Base-by-base conservation (phyloP, 352 stramenopile species). In the Pythium phragmitis region DNA sequence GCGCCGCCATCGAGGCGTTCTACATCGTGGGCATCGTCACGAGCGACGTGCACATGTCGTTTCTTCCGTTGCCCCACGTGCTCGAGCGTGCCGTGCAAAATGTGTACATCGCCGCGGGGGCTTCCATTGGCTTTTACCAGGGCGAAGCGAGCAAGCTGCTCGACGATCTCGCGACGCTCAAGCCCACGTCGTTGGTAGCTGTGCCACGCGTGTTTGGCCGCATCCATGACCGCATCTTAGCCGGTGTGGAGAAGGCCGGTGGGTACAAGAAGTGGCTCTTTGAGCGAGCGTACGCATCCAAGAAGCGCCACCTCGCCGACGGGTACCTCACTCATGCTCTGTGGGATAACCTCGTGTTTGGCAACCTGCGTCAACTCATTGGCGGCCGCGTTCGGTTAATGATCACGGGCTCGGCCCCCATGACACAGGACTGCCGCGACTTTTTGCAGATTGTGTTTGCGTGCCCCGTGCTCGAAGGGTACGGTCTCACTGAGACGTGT, bases 281-380 rank as follows among this genome's bases (percentile, higher is more conserved):
- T 54, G 70, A 80, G 54, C 55, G 56, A 17, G 75, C 65, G 5
- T 70, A 77, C 57, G 62, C 65, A 3, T 55, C 77, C 49, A 91
- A 91, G 69, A 69, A 82, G 36, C 47, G 46, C 21, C 33, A 61
- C 30, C 67, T 78, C 51, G 42, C 65, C 8, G 23, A 63, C 6
- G 75, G 69, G n/a, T 55, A 68, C 56, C 67, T 76, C 17, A 74
- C 63, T 12, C 75, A 94, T 65, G 60, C 65, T 37, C 72, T 99
- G 30, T 99, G 96, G 84, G 96, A 99, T 80, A 73, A 77, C 45
- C 69, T 99, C 33, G 80, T 99, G 43, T 99, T 99, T 63, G 86
- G 85, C 67, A 98, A 98, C 69, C 81, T 98, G 41, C 94, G 98
- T 67, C 80, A 74, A 36, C 81, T 87, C 13, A 68, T 99, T 12